Percentiles rank a stretch among this genome's conserved stretches.
Conservation (phyloP, 345 rosid species). For the Arabidopsis arenosa region DNA sequence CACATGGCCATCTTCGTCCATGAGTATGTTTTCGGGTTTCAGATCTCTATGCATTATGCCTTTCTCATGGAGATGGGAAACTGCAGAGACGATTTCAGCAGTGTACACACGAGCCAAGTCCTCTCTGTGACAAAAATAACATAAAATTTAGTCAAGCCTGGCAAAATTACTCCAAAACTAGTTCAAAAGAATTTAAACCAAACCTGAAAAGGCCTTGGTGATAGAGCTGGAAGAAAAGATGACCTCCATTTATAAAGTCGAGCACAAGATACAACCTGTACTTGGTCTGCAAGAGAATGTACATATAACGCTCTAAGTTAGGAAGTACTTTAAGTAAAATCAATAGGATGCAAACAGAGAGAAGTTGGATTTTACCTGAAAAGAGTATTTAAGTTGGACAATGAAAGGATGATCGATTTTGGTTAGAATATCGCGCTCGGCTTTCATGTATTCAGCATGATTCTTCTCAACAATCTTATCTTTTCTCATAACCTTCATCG, state of each 20-base stretch:
- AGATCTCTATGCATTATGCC: constrained; percentile 99
- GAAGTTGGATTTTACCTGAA: constrained; percentile 60
- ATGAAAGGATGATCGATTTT: constrained; percentile 90
- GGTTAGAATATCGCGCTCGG: constrained; percentile 88
- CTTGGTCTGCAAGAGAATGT: constrained; percentile 69
- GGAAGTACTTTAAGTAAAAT: not conserved
- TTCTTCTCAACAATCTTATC: constrained; percentile 92
- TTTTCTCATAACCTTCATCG: constrained; percentile 99
- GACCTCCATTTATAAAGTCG: constrained; percentile 96
- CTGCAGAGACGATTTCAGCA: constrained; percentile 92
- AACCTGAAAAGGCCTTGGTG: constrained; percentile 97
- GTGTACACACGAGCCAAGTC: constrained; percentile 88
- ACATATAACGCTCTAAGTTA: not conserved
- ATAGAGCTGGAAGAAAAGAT: constrained; percentile 95
- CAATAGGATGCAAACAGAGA: not conserved
- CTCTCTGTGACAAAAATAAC: constrained; percentile 59
- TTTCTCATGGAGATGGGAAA: constrained; percentile 89
- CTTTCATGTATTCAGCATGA: constrained; percentile 94
- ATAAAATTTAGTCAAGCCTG: constrained; percentile 32
- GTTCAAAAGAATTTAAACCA: not conserved
- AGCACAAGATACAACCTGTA: constrained; percentile 86
- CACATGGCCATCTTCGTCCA: constrained; percentile 93
- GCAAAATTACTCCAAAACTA: not conserved
- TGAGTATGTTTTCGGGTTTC: constrained; percentile 90
- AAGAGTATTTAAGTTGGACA: constrained; percentile 86